Evolutionary conservation across 2,329 filamentous ascomycete species (phyloP).

Genomic region (Chrysoporthe cubensis): DNA sequence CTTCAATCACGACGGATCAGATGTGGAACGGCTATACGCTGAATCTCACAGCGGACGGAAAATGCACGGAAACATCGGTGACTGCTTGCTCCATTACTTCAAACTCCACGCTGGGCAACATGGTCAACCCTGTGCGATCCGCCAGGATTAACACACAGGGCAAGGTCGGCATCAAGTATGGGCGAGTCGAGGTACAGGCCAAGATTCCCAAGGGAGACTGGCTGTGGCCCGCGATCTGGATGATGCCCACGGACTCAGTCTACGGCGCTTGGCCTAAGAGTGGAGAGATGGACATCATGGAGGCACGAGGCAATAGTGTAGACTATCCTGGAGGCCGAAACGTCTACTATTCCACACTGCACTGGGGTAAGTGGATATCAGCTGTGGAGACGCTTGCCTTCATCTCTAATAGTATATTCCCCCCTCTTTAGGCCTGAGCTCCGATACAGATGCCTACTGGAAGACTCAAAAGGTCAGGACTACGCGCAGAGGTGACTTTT

Average conservation of each 20-base stretch:
- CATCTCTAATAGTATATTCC: neutral
- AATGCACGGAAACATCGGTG: constrained; percentile 45
- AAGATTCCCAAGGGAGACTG: constrained; percentile 58
- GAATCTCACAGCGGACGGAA: constrained; percentile 47
- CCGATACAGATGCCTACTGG: constrained; percentile 40
- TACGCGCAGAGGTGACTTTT: constrained; percentile 44
- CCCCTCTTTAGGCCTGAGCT: constrained; percentile 29
- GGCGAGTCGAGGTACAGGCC: constrained; percentile 57
- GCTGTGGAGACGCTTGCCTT: neutral
- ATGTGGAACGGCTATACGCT: constrained; percentile 47
- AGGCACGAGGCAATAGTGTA: constrained; percentile 51
- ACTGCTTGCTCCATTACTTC: constrained; percentile 44
- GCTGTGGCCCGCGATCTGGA: constrained; percentile 56
- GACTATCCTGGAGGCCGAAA: constrained; percentile 49
- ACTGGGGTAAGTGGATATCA: constrained; percentile 45
- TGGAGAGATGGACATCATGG: constrained; percentile 59
- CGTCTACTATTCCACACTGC: constrained; percentile 47
- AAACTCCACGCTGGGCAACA: constrained; percentile 47
- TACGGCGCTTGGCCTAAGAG: constrained; percentile 56
- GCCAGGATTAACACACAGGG: constrained; percentile 53
- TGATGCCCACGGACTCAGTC: constrained; percentile 52
- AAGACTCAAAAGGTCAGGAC: constrained; percentile 39
- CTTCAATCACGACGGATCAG: constrained; percentile 43
- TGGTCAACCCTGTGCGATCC: constrained; percentile 54
- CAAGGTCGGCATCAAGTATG: constrained; percentile 52